These are phyloP conservation scores for Achaetomium macrosporum DNA, from an alignment of 2,329 filamentous ascomycete genomes.

Conservation along the genomic window DNA sequence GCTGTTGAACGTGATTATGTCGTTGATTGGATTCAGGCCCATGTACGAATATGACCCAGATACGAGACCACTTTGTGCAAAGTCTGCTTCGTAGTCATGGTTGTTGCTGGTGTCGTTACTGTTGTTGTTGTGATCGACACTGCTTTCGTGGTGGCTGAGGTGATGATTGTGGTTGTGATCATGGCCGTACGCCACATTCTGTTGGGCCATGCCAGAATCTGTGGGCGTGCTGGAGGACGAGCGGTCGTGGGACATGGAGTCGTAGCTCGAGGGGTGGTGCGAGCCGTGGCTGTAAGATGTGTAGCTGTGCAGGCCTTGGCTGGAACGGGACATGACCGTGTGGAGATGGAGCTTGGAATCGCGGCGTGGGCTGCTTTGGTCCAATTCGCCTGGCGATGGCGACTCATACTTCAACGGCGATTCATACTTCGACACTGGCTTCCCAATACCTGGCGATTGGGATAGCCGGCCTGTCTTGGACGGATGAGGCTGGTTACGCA, in stretches of 20 bases:
- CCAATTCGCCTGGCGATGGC: slow-evolving; percentile 28
- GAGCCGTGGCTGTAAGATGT: slow-evolving; percentile 36
- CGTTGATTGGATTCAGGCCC: slow-evolving; percentile 31
- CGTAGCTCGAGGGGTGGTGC: slow-evolving; percentile 39
- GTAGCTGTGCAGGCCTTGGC: slow-evolving; percentile 20
- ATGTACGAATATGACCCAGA: slow-evolving; percentile 29
- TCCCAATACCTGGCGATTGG: slow-evolving; percentile 20
- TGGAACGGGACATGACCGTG: slow-evolving; percentile 20
- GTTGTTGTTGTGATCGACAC: background rate
- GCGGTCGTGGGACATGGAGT: slow-evolving; percentile 33
- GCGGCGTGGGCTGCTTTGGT: slow-evolving; percentile 26
- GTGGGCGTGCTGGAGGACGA: slow-evolving; percentile 40
- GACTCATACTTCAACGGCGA: slow-evolving; percentile 22
- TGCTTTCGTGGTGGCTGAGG: slow-evolving; percentile 2
- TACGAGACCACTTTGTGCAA: slow-evolving; percentile 25
- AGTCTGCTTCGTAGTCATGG: slow-evolving; percentile 23
- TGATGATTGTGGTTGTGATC: slow-evolving; percentile 3
- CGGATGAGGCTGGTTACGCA: slow-evolving; percentile 39
- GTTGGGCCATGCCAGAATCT: slow-evolving; percentile 26
- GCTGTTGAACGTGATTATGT: slow-evolving; percentile 65
- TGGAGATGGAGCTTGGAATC: slow-evolving; percentile 26
- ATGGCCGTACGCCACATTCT: slow-evolving; percentile 10
- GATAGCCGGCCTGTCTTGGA: slow-evolving; percentile 24
- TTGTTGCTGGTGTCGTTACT: slow-evolving; percentile 1
- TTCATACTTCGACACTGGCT: slow-evolving; percentile 23